A percentile compares a stretch with the other conserved stretches of the same genome.
phyloP scores from a whole-genome alignment of 352 stramenopile genomes.

The Phytophthora idaei region DNA sequence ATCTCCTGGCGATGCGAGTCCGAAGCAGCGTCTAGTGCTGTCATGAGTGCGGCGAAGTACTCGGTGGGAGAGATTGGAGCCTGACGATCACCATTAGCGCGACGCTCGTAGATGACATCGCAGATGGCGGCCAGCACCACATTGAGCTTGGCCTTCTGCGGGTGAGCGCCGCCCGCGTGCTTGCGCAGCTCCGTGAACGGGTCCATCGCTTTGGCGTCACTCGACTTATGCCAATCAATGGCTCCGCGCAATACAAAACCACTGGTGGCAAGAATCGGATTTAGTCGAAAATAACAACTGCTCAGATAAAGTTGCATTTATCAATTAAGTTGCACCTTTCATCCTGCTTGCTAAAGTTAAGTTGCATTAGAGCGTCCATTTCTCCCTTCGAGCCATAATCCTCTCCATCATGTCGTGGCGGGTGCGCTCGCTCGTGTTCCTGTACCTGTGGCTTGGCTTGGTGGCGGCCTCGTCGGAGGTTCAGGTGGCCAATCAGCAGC shows the following conservation, averaged over 20 bases:
- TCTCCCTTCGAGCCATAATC: slow-evolving; percentile 16
- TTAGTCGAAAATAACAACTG: slow-evolving; percentile 1
- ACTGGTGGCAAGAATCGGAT: slow-evolving; percentile 31
- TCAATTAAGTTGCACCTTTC: background rate
- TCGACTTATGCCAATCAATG: slow-evolving; percentile 41
- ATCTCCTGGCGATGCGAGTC: slow-evolving; percentile 82
- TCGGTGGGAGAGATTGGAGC: slow-evolving; percentile 74
- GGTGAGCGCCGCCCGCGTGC: slow-evolving; percentile 76
- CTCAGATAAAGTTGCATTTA: background rate
- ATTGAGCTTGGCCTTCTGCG: slow-evolving; percentile 84
- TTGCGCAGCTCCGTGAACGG: slow-evolving; percentile 81
- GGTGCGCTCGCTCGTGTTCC: slow-evolving; percentile 26
- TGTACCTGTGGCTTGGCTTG: slow-evolving; percentile 30
- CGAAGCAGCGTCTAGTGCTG: slow-evolving; percentile 73
- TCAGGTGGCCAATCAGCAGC: slow-evolving; percentile 6
- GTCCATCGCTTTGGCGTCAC: slow-evolving; percentile 48
- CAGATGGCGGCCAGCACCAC: slow-evolving; percentile 84
- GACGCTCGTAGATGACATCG: slow-evolving; percentile 85
- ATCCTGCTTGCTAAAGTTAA: no score
- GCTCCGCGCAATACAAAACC: slow-evolving; percentile 36
- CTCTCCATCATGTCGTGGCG: slow-evolving; percentile 22
- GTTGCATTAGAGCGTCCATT: background rate
- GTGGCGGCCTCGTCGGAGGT: slow-evolving; percentile 15
- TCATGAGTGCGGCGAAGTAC: slow-evolving; percentile 91
- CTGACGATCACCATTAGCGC: slow-evolving; percentile 29